phyloP scores from a whole-genome alignment of 345 rosid genomes.

The Viola odorata region DNA sequence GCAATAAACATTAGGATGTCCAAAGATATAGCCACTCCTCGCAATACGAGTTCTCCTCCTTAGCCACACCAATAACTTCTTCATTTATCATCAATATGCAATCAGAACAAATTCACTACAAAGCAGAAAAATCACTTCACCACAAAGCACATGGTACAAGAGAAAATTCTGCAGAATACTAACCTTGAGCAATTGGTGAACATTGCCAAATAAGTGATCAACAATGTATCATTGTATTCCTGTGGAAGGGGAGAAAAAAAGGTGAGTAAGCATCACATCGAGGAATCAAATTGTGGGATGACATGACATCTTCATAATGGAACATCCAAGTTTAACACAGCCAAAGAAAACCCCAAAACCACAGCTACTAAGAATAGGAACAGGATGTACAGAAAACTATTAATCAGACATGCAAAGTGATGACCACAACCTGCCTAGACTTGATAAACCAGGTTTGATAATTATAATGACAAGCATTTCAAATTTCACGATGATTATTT shows the following conservation, averaged over 20 bases:
- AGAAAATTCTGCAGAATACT: not conserved
- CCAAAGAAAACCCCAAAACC: too few relatives aligned
- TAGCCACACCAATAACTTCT: not conserved
- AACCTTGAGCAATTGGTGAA: conserved; percentile 86
- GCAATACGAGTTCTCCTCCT: not conserved
- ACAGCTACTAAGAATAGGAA: too few relatives aligned
- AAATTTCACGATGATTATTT: not conserved
- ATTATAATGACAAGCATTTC: not conserved
- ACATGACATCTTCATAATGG: too few relatives aligned
- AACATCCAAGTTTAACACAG: too few relatives aligned
- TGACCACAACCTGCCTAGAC: not conserved
- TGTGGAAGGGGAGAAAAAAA: conserved; percentile 15
- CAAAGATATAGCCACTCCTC: not conserved
- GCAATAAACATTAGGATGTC: too few relatives aligned
- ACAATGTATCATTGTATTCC: conserved; percentile 89
- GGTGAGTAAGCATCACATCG: too few relatives aligned
- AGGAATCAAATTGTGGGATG: too few relatives aligned
- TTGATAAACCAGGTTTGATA: too few relatives aligned
- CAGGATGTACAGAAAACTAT: too few relatives aligned
- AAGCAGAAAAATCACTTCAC: not conserved
- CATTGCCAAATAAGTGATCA: conserved; percentile 85
- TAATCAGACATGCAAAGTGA: too few relatives aligned
- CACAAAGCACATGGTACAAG: not conserved
- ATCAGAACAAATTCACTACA: not conserved
- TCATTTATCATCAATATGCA: not conserved